These are phyloP conservation scores for Rasamsonia emersonii DNA, from an alignment of 2,329 filamentous ascomycete species.

Conservation along the genomic window DNA sequence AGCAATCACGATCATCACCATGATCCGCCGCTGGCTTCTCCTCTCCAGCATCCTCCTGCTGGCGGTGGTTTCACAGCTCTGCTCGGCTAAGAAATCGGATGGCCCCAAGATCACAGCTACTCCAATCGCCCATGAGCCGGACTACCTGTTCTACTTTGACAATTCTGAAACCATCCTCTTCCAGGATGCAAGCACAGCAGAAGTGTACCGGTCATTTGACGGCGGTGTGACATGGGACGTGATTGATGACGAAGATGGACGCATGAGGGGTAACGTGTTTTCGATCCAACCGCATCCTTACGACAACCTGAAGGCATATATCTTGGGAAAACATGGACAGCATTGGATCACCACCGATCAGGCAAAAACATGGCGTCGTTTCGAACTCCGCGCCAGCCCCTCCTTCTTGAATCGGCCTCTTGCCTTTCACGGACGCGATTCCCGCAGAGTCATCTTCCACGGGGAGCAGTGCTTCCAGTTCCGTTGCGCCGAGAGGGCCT, in stretches of 20 bases:
- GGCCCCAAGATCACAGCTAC: constrained; percentile 58
- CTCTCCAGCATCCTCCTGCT: constrained; percentile 44
- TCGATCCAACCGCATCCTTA: constrained; percentile 68
- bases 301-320: constrained; percentile 70
- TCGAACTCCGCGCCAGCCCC: constrained; percentile 54
- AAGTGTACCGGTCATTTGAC: constrained; percentile 69
- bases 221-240: constrained; percentile 69
- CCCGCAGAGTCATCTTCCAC: constrained; percentile 78
- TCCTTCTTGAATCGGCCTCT: constrained; percentile 51
- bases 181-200: constrained; percentile 55
- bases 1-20: constrained; percentile 27
- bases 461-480: constrained; percentile 59
- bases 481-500: constrained; percentile 54
- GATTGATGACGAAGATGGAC: constrained; percentile 54
- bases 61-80: constrained; percentile 34
- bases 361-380: constrained; percentile 72
- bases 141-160: constrained; percentile 78
- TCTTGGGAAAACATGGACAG: constrained; percentile 57
- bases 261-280: constrained; percentile 37
- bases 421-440: constrained; percentile 73
- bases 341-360: constrained; percentile 81
- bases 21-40: constrained; percentile 38
- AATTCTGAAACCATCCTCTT: constrained; percentile 76
- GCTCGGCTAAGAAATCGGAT: constrained; percentile 46
- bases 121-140: constrained; percentile 58